A percentile compares a stretch with the other conserved stretches of the same genome.
Conservation (phyloP, 192 early-diverging fungal species). For the Spizellomyces sp. region DNA sequence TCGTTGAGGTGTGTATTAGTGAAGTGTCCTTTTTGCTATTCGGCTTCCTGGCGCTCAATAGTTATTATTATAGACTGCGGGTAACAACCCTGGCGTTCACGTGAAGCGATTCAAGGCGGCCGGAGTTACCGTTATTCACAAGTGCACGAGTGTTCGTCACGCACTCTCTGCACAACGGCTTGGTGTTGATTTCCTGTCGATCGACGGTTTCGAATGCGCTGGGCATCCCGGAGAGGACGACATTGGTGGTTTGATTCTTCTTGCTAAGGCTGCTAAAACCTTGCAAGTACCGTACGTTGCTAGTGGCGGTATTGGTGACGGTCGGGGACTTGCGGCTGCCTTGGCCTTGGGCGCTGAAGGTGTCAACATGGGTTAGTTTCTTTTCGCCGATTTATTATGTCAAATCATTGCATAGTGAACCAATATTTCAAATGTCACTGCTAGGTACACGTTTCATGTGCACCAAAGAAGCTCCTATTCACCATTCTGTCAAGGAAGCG, state of each 20-base stretch:
- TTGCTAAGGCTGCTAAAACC: slow-evolving; percentile 69
- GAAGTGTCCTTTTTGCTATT: too few species aligned
- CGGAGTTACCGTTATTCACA: slow-evolving; percentile 71
- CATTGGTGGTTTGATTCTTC: slow-evolving; percentile 68
- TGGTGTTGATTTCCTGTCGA: slow-evolving; percentile 72
- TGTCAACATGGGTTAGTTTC: slow-evolving; percentile 62
- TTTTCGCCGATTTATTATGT: background rate
- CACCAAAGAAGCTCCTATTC: slow-evolving; percentile 72
- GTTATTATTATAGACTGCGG: slow-evolving; percentile 57
- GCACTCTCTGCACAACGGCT: slow-evolving; percentile 56
- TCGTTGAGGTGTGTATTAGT: slow-evolving; percentile 58
- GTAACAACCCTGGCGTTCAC: slow-evolving; percentile 77
- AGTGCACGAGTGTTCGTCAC: slow-evolving; percentile 78
- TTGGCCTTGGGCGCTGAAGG: slow-evolving; percentile 58
- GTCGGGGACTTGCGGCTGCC: slow-evolving; percentile 68
- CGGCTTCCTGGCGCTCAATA: too few species aligned
- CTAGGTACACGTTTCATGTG: slow-evolving; percentile 80
- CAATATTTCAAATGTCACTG: too few species aligned
- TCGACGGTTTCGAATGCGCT: slow-evolving; percentile 85
- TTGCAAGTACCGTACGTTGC: slow-evolving; percentile 76
- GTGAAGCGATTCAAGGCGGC: slow-evolving; percentile 76
- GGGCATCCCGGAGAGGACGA: slow-evolving; percentile 86
- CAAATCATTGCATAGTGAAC: too few species aligned
- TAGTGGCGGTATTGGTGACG: slow-evolving; percentile 78
- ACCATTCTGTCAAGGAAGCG: slow-evolving; percentile 72